Conservation (phyloP, 192 early-diverging fungal species). For the Coemansia aciculifera region DNA sequence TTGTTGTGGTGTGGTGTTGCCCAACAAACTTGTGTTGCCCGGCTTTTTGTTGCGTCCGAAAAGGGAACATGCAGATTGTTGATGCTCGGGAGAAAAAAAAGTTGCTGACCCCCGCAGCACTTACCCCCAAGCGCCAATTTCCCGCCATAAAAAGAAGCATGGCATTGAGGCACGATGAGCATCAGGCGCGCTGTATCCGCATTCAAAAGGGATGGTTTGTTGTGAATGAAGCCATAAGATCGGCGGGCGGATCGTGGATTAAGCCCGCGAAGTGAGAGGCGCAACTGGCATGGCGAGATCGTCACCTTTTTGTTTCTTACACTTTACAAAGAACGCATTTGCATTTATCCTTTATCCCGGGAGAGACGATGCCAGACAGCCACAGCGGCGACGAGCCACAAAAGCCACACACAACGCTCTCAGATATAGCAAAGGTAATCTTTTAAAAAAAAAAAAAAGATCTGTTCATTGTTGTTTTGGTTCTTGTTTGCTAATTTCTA, state of each 20-base stretch:
- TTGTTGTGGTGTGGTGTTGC: slow-evolving; percentile 2
- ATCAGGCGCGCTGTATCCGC: not conserved
- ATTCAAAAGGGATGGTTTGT: not conserved
- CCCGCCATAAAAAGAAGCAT: not conserved
- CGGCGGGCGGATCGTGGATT: slow-evolving; percentile 1
- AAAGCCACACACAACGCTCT: slow-evolving; percentile 21
- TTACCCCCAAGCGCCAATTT: not conserved
- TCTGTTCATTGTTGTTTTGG: slow-evolving; percentile 6
- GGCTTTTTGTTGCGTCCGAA: not conserved
- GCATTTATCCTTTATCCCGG: not conserved
- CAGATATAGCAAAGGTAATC: slow-evolving; percentile 35
- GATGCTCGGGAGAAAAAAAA: not conserved
- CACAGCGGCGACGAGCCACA: slow-evolving; percentile 11
- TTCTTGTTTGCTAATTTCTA: not conserved
- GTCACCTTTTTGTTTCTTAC: not conserved
- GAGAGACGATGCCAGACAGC: not conserved
- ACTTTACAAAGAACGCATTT: not conserved
- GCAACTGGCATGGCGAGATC: not conserved
- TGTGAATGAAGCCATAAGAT: not conserved
- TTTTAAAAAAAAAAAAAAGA: not conserved
- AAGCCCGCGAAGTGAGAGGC: not conserved
- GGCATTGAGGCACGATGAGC: slow-evolving; percentile 5
- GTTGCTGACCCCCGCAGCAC: not conserved
- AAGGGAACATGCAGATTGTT: not conserved
- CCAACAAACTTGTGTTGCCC: not conserved